Conservation (phyloP, 169 alveolate species). For the Plasmodium vinckei region DNA sequence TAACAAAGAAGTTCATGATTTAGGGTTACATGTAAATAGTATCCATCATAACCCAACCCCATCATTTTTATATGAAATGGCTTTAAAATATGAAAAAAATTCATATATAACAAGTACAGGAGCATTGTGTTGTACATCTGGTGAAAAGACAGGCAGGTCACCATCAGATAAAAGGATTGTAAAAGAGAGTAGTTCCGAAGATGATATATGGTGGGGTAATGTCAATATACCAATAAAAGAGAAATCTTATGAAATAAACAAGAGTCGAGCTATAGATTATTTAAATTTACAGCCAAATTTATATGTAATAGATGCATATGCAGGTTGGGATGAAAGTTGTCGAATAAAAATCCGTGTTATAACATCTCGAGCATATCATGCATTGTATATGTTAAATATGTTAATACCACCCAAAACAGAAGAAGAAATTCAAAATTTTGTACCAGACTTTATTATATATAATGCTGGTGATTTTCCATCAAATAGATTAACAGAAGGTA, state of each 20-base stretch:
- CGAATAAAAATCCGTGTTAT: conserved; percentile 91
- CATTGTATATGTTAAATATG: conserved; percentile 97
- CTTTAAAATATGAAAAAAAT: conserved; percentile 85
- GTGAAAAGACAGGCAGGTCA: conserved; percentile 92
- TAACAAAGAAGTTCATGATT: conserved; percentile 48
- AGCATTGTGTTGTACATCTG: conserved; percentile 89
- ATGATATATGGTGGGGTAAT: conserved; percentile 96
- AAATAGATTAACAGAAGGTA: conserved; percentile 89
- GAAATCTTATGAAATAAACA: conserved; percentile 88
- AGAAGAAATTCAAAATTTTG: conserved; percentile 89
- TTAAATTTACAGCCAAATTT: conserved; percentile 90
- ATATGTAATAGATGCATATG: conserved; percentile 96
- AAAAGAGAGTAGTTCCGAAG: conserved; percentile 83
- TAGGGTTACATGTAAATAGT: conserved; percentile 78
- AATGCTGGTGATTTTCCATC: conserved; percentile 96
- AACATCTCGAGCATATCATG: conserved; percentile 96
- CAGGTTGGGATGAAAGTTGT: conserved; percentile 97
- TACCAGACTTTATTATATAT: conserved; percentile 92
- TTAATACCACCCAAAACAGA: conserved; percentile 91
- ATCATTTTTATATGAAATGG: conserved; percentile 85
- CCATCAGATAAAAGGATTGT: conserved; percentile 96
- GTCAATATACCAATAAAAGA: conserved; percentile 94
- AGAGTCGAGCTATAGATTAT: conserved; percentile 95
- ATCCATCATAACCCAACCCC: conserved; percentile 79
- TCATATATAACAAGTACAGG: conserved; percentile 89